Percentiles rank a stretch among this genome's conserved stretches.
phyloP scores from a whole-genome alignment of 441 rosid genomes.

The Brassica hybrid region DNA sequence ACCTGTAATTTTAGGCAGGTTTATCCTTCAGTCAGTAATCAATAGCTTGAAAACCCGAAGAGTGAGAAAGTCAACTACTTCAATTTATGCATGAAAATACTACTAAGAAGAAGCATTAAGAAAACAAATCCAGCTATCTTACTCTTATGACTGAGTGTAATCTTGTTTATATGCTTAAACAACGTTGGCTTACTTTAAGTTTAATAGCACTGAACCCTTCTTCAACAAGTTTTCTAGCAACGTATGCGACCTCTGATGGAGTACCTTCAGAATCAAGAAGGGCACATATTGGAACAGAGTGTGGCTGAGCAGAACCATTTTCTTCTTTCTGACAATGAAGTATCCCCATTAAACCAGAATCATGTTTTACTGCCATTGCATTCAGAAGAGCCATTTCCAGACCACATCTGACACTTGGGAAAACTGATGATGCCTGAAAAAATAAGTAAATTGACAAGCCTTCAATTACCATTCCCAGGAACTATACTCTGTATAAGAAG shows the following conservation, averaged over 20 bases:
- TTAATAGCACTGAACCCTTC: constrained; percentile 90
- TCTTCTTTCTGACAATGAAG: constrained; percentile 49
- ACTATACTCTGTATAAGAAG: too few relatives aligned
- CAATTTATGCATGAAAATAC: constrained; percentile 11
- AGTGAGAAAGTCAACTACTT: constrained; percentile 17
- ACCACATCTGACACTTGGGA: constrained; percentile 95
- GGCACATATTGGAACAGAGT: constrained; percentile 75
- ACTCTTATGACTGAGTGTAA: constrained; percentile 31
- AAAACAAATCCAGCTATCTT: constrained; percentile 14
- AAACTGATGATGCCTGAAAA: constrained; percentile 73
- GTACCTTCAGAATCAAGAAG: constrained; percentile 82
- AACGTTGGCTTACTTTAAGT: constrained; percentile 71
- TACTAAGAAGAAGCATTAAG: constrained; percentile 9
- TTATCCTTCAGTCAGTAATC: constrained; percentile 24
- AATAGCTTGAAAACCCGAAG: constrained; percentile 14
- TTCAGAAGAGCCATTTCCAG: constrained; percentile 92
- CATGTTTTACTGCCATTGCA: constrained; percentile 70
- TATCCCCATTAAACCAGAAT: constrained; percentile 59
- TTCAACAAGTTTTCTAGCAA: constrained; percentile 71
- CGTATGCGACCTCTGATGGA: constrained; percentile 72
- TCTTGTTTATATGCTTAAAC: constrained; percentile 19
- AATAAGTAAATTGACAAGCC: constrained; percentile 26
- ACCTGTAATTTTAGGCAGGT: constrained; percentile 59
- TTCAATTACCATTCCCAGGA: too few relatives aligned
- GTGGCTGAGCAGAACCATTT: constrained; percentile 50